Percentiles rank a stretch among this genome's conserved stretches.
These are phyloP conservation scores for Vigna hirtella DNA, from an alignment of 306 rosid species.

Conservation along the genomic window DNA sequence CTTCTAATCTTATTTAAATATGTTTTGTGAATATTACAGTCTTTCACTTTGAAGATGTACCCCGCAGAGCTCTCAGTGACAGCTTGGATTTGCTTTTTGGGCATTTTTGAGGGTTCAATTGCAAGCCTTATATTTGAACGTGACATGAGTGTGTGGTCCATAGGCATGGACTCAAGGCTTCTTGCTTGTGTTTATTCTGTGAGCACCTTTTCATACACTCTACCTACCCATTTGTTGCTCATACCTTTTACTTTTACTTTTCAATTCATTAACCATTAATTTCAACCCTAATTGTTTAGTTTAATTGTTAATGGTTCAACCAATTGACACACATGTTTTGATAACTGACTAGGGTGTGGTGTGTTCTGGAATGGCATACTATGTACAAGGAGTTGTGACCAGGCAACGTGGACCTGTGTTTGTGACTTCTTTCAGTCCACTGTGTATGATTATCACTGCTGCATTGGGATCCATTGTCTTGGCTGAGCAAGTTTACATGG, in stretches of 20 bases:
- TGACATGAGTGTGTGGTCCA: slow-evolving; percentile 77
- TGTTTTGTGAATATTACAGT: slow-evolving; percentile 46
- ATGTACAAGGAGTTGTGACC: slow-evolving; percentile 88
- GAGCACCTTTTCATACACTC: slow-evolving; percentile 37
- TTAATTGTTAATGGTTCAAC: slow-evolving; percentile 12
- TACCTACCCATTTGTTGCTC: background rate
- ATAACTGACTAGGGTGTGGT: slow-evolving; percentile 69
- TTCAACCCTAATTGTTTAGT: background rate
- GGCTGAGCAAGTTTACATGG: slow-evolving; percentile 79
- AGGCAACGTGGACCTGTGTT: slow-evolving; percentile 92
- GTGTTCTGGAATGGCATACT: slow-evolving; percentile 94
- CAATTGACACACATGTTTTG: background rate
- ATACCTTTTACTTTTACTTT: background rate
- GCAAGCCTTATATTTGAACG: slow-evolving; percentile 74
- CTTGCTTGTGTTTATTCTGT: slow-evolving; percentile 94
- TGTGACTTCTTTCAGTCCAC: slow-evolving; percentile 91
- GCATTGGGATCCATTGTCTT: slow-evolving; percentile 78
- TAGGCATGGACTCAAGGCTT: slow-evolving; percentile 91
- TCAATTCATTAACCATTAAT: background rate
- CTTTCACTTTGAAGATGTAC: slow-evolving; percentile 83
- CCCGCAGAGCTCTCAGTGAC: slow-evolving; percentile 90
- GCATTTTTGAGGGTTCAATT: slow-evolving; percentile 74
- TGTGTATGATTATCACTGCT: slow-evolving; percentile 89
- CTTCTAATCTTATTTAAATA: no score
- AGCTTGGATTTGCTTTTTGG: slow-evolving; percentile 83